Evolutionary conservation across 345 rosid genomes (phyloP).

Genomic region (Moricandia moricandioides): DNA sequence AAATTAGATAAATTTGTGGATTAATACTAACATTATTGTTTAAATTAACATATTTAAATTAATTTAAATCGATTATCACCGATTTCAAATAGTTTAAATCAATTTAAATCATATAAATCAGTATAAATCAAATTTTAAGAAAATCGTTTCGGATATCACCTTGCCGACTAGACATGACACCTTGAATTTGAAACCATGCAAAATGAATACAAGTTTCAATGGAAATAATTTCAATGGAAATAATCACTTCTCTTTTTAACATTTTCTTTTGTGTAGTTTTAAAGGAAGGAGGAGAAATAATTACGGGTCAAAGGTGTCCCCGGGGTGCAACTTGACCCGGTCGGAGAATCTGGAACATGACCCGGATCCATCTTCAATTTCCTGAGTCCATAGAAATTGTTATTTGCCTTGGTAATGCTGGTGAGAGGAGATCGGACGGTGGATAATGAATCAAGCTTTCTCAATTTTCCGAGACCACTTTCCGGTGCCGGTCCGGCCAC

Average conservation of each 20-base stretch:
- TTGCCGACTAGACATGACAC: too few species aligned
- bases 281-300: slow-evolving; percentile 8
- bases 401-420: slow-evolving; percentile 51
- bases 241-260: neutral
- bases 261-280: neutral
- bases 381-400: slow-evolving; percentile 33
- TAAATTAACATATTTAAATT: too few species aligned
- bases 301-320: slow-evolving; percentile 61
- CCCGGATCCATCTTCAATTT: slow-evolving; percentile 47
- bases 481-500: slow-evolving; percentile 94
- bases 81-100: too few species aligned
- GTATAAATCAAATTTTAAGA: too few species aligned
- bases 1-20: too few species aligned
- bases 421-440: slow-evolving; percentile 41
- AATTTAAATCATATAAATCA: too few species aligned
- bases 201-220: neutral
- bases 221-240: too few species aligned
- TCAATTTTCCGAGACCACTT: slow-evolving; percentile 67
- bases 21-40: too few species aligned
- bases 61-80: too few species aligned
- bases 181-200: neutral
- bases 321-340: slow-evolving; percentile 46
- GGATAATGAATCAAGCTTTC: slow-evolving; percentile 56
- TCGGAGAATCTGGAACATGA: slow-evolving; percentile 50
- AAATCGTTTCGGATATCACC: too few species aligned